Base-by-base conservation (phyloP, 495 filamentous ascomycete genomes). In the Penicillium lagena region DNA sequence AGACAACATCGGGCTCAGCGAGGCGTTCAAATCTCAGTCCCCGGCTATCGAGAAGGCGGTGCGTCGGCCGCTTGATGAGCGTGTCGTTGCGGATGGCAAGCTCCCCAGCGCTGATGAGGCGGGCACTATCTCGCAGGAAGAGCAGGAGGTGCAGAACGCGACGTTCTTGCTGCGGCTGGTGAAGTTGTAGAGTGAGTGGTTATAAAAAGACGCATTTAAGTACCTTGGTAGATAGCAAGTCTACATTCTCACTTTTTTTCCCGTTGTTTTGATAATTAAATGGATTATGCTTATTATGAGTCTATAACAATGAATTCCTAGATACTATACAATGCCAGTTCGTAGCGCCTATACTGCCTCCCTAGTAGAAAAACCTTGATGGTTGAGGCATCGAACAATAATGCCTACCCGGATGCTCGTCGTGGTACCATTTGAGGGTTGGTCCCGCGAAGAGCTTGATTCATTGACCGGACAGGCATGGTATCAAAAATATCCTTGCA, bases 141-240 rank as follows among this genome's bases (percentile, higher is more conserved):
- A 95, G 64, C 84, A 90, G 51, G 90, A 96, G 68, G 80, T 96
- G 40, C 86, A 89, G 56, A 88, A 86, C 55, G 87, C 89, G 0
- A 89, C 81, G 7, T 90, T 95, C 68, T 70, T 93, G 71, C 62
- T 96, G 63, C 81, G 89, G 53, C 60, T 96, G 50, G 64, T 95
- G 44, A 90, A 82, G 70, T 66, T 95, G 44, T 90, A 75, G 63
- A 66, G 22, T 22, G 22, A 22, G 22, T 4, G 22, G 22, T 6
- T 22, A 22, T 22, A 22, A 22, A 22, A 22, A 22, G 4, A 22
- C 22, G 22, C 22, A 22, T 22, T 6, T 6, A 22, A 22, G 27
- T 29, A 14, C 30, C 27, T 35, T 7, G 38, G 40, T 47, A 51
- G 43, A 47, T 39, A 55, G 35, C 22, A 33, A 39, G 10, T 51